Conservation (phyloP, 331 rosid species). For the Rosa hybrid region DNA sequence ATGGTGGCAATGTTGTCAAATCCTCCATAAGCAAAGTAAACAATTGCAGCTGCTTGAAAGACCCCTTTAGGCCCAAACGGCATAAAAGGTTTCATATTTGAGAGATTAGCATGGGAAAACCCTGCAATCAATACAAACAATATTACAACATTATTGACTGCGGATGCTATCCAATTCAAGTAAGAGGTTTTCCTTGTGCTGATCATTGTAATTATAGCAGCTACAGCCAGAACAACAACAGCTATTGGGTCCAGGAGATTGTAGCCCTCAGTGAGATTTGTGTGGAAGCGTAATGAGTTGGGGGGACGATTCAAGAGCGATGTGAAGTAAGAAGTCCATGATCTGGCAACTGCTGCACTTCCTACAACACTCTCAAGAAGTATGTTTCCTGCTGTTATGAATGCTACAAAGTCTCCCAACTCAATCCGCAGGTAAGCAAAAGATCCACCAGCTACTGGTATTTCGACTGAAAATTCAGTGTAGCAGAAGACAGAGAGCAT, state of each 20-base stretch:
- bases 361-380: conserved; percentile 69
- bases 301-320: conserved; percentile 50
- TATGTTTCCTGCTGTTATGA: conserved; percentile 72
- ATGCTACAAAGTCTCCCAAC: conserved; percentile 74
- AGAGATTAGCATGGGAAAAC: conserved; percentile 47
- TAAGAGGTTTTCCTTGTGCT: conserved; percentile 71
- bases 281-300: conserved; percentile 53
- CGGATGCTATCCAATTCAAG: conserved; percentile 75
- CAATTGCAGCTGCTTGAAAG: conserved; percentile 68
- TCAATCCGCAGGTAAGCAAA: conserved; percentile 76
- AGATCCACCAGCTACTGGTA: conserved; percentile 84
- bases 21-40: conserved; percentile 75
- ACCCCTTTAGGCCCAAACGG: conserved; percentile 64
- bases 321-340: conserved; percentile 82
- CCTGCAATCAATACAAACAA: conserved; percentile 61
- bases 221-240: conserved; percentile 40
- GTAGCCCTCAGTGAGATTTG: conserved; percentile 49
- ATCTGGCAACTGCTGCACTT: conserved; percentile 64
- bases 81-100: conserved; percentile 60
- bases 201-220: conserved; percentile 48
- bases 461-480: conserved; percentile 80
- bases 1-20: conserved; percentile 64
- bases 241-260: conserved; percentile 74
- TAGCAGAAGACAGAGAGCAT: conserved; percentile 83
- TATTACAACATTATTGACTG: conserved; percentile 45